phyloP scores from a whole-genome alignment of 2,329 filamentous ascomycete genomes.

The Trichoderma pleuroti region DNA sequence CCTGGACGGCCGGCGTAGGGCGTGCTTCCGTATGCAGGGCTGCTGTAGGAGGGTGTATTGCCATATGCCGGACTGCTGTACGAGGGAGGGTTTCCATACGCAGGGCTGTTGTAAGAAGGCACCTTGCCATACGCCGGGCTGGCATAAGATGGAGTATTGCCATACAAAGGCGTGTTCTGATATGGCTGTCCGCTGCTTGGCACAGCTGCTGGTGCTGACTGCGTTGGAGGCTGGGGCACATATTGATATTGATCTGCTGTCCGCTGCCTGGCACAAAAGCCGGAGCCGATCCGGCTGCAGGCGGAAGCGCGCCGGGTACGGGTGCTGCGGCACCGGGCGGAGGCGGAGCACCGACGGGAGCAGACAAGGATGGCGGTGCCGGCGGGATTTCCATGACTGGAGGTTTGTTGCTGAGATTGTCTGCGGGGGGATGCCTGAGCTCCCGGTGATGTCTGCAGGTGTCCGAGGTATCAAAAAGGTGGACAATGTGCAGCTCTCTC shows the following conservation, averaged over 20 bases:
- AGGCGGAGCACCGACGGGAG: not conserved
- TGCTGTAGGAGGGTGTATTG: not conserved
- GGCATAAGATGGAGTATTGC: not conserved
- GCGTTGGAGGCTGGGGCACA: no score
- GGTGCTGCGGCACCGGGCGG: not conserved
- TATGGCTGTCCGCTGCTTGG: not conserved
- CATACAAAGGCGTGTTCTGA: not conserved
- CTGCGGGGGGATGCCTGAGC: not conserved
- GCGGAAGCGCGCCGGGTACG: not conserved
- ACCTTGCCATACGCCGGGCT: not conserved
- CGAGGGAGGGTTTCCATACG: not conserved
- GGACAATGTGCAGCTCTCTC: not conserved
- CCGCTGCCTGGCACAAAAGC: not conserved
- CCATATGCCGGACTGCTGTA: not conserved
- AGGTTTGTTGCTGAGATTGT: not conserved
- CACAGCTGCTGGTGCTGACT: not conserved
- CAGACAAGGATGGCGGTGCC: not conserved
- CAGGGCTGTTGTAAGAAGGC: not conserved
- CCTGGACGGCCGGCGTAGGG: not conserved
- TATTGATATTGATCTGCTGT: not conserved
- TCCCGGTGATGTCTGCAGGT: not conserved
- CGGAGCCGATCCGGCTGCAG: not conserved
- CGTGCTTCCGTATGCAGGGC: not conserved
- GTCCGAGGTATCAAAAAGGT: conserved; percentile 2
- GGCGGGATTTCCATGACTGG: not conserved